Base-by-base conservation (phyloP, 805 yeast genomes). In the Maudiozyma barnettii region DNA sequence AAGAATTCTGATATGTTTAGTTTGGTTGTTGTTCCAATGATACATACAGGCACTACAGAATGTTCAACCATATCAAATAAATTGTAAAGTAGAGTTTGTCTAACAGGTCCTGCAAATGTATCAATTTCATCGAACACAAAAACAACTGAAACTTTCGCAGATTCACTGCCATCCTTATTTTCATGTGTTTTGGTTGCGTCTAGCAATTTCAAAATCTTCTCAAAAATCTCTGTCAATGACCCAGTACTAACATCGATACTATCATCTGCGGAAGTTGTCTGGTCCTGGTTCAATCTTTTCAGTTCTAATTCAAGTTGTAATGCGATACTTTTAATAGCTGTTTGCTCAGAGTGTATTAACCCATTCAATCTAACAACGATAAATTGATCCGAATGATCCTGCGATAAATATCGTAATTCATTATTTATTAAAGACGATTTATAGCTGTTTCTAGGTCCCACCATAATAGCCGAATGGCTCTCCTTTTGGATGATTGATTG, bases 111-210 rank as follows among this genome's bases (percentile, higher is more conserved):
- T 0, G 95, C 82, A 66, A 83, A 93, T 36, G 73, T 70, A 46
- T 93, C 97, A 48, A 91, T 77, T 56, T 90, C 95, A 48, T 93
- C 98, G 48, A 93, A 77, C 2, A 88, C 66, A 55, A 93, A 82
- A 0, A 93, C 67, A 3, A 93, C 75, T 0, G 95, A 78, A 21
- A 81, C 69, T 37, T 67, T 57, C 6, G 60, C 56, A n/a, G 58
- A 50, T 41, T 65, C 68, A 14, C 59, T 54, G 8, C 36, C 36
- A 14, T 33, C 18, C 19, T 52, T 48, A 20, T 51, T 40, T 22
- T 49, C 21, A 22, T 48, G 46, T 8, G 50, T 42, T 16, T 53
- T 40, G 1, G 64, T 53, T 4, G 64, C 57, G 51, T 78, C 83
- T 45, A 83, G 60, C 14, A 78, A 70, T 18, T 71, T 63, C 50